These are phyloP conservation scores for Diaporthe batatas DNA, from an alignment of 2,329 filamentous ascomycete genomes.

Conservation along the genomic window DNA sequence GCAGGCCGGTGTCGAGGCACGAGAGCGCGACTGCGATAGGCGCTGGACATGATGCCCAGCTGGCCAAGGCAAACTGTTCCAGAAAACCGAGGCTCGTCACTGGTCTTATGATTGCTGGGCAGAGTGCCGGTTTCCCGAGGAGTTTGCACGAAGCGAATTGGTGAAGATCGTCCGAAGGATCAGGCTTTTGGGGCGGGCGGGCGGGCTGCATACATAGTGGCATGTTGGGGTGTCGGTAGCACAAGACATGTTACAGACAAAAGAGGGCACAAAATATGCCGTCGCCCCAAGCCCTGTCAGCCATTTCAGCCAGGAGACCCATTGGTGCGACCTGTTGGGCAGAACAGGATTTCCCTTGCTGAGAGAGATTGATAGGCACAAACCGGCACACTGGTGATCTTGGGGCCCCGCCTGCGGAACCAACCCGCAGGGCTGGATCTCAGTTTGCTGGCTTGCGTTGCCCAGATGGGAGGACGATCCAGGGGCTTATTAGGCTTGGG, in stretches of 20 bases:
- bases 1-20: not conserved
- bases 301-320: not conserved
- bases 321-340: not conserved
- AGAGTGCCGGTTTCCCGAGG: constrained; percentile 16
- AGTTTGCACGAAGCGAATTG: not conserved
- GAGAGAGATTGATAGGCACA: not conserved
- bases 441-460: not conserved
- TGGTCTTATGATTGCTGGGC: constrained; percentile 1
- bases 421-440: constrained; percentile 12
- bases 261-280: not conserved
- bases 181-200: not conserved
- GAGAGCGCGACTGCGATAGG: not conserved
- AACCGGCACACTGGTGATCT: not conserved
- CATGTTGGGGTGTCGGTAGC: not conserved
- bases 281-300: not conserved
- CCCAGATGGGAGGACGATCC: not conserved
- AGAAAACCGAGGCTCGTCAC: not conserved
- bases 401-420: not conserved
- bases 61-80: not conserved
- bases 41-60: not conserved
- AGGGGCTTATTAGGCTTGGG: not conserved
- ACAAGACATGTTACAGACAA: constrained; percentile 24
- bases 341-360: not conserved
- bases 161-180: constrained; percentile 18
- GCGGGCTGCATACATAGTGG: constrained; percentile 1